Evolutionary conservation across 257 asterid genomes (phyloP), one percentile per base, ranked within the genome.

Genomic region (Solanum neorickii): DNA sequence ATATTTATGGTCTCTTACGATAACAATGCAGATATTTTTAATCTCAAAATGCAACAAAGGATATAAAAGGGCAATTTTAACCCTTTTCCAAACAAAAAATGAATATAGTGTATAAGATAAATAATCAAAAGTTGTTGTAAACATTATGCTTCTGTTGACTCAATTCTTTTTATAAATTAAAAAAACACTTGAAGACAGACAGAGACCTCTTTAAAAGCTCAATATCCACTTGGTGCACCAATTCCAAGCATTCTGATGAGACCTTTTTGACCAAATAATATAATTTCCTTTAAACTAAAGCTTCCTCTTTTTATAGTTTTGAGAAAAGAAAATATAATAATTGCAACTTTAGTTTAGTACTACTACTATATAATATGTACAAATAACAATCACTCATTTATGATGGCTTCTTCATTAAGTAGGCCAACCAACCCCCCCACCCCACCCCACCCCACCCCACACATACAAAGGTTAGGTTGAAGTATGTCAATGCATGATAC

Each of bases 191-290:
- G 85, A 80, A 31, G 68, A 47, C 68, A 80, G 68, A 89, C 89
- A 86, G 82, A 82, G 85, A 88, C 89, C 69, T 84, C 83, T 87
- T 88, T 87, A 41, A 84, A 82, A 89, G 87, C 89, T 88, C 75
- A 21, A 56, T n/a, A 65, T 59, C 88, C 90, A 89, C 84, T 87
- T 91, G 87, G 87, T 88, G 93, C 93, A 93, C 91, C 89, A 93
- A 90, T 90, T 88, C 95, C 92, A 92, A 86, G 94, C 91, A 90
- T 74, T 88, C 82, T 62, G 86, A 86, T 69, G 27, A 29, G 7
- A 44, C 90, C 74, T 91, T 92, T 82, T 92, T 91, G 94, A 93
- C 95, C 87, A 86, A 86, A 78, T 92, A 87, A 78, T 92, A 15
- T 59, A 16, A 25, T 85, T 42, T 68, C 78, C 89, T 86, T 86